Base-by-base conservation (phyloP, 2,329 filamentous ascomycete genomes). In the Podosphaera xanthii region DNA sequence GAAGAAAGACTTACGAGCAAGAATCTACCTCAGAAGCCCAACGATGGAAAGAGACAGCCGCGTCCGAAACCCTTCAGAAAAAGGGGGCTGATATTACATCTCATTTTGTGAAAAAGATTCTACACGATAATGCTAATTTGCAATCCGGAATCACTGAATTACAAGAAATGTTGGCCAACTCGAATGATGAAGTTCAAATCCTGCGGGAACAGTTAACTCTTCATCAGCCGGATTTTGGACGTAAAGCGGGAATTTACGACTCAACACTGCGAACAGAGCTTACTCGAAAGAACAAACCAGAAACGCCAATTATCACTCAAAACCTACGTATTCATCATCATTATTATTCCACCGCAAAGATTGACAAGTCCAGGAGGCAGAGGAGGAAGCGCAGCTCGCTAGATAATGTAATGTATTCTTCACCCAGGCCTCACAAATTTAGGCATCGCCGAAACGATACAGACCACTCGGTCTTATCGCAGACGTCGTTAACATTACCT, bases 291-390 rank as follows among this genome's bases (percentile, higher is more conserved):
- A 72, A 76, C 48, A 66, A 66, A 10, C 50, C 63, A 60, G 62
- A 68, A 58, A 67, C 68, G 34, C 67, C 62, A 14, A 59, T 67
- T 42, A 62, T 78, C 2, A 83, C 84, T 0, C 84, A 87, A 66
- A 87, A 92, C 66, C 73, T 96, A 12, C 91, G 96, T 66, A 86
- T 97, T 53, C 91, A 97, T 67, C 90, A 97, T 66, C 91, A 97
- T 69, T 95, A 95, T 68, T 94, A 95, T 68, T 89, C 96, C 64
- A 79, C 83, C 9, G 73, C 81, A 0, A 72, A 77, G 58, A 83
- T 81, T 68, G 74, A 77, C 30, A 82, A 86, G 60, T 67, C 70
- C 14, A 78, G 79, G 64, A 82, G 82, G 61, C 74, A 79, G 7
- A 87, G 82, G 72, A 94, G 87, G 72, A 85, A 83, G 73, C 81